Conservation (phyloP, 805 yeast genomes). For the Naumovozyma baii region DNA sequence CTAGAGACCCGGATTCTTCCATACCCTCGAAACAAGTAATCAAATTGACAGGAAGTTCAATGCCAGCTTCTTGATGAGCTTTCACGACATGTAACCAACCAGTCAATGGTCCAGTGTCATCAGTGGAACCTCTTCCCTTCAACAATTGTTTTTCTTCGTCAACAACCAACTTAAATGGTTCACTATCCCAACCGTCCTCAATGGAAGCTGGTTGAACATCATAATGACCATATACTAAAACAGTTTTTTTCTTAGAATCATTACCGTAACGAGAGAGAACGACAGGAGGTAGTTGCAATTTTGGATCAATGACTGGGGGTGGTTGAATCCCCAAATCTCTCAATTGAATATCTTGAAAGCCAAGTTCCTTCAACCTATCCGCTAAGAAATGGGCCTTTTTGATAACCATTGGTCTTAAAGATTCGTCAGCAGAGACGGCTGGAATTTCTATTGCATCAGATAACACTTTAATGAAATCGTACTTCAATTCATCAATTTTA, state of each 20-base stretch:
- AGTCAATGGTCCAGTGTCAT: slow-evolving; percentile 95
- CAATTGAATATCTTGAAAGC: slow-evolving; percentile 73
- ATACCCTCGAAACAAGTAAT: slow-evolving; percentile 94
- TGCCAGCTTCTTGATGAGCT: slow-evolving; percentile 76
- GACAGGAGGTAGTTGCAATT: slow-evolving; percentile 80
- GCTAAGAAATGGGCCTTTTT: slow-evolving; percentile 81
- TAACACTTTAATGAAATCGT: slow-evolving; percentile 62
- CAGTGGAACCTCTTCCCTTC: slow-evolving; percentile 91
- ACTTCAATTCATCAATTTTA: slow-evolving; percentile 66
- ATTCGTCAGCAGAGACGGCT: slow-evolving; percentile 87
- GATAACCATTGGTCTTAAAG: slow-evolving; percentile 78
- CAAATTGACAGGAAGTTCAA: slow-evolving; percentile 89
- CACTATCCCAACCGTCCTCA: slow-evolving; percentile 94
- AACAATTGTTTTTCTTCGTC: slow-evolving; percentile 58
- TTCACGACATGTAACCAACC: slow-evolving; percentile 93
- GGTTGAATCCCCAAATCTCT: slow-evolving; percentile 84
- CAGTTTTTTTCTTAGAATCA: slow-evolving; percentile 77
- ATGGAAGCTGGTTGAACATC: slow-evolving; percentile 93
- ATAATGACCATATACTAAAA: slow-evolving; percentile 90
- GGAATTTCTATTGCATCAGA: slow-evolving; percentile 86
- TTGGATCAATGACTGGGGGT: slow-evolving; percentile 66
- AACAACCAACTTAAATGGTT: slow-evolving; percentile 68
- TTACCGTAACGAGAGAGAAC: slow-evolving; percentile 82
- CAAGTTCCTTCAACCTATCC: slow-evolving; percentile 57
- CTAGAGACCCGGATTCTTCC: slow-evolving; percentile 97